Evolutionary conservation across 805 yeast genomes (phyloP).

Genomic region (Wickerhamiella sergipiensis): DNA sequence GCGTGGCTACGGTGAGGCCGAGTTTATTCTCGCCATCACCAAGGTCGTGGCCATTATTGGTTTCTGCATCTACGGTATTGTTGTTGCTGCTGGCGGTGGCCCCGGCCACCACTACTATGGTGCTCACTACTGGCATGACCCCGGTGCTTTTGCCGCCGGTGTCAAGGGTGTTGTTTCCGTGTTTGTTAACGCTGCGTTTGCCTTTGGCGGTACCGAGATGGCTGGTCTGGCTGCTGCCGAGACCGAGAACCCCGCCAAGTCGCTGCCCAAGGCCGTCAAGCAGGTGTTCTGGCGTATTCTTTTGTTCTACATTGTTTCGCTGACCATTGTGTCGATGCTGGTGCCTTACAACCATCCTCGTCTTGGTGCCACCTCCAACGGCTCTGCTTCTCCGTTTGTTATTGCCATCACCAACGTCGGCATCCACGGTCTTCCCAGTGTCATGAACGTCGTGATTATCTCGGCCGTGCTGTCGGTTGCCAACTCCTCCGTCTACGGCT

Average conservation of each 20-base stretch:
- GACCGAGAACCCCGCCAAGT: conserved; percentile 48
- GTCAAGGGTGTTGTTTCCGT: conserved; percentile 62
- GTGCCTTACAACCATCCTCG: conserved; percentile 51
- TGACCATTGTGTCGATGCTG: conserved; percentile 46
- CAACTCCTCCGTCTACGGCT: conserved; percentile 55
- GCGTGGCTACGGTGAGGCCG: conserved; percentile 58
- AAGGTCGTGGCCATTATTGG: conserved; percentile 51
- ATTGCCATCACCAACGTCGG: conserved; percentile 58
- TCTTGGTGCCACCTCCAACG: conserved; percentile 41
- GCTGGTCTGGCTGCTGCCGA: conserved; percentile 70
- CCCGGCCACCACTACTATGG: conserved; percentile 42
- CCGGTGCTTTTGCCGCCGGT: conserved; percentile 54
- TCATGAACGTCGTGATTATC: conserved; percentile 57
- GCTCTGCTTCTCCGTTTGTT: conserved; percentile 61
- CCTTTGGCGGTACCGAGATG: conserved; percentile 64
- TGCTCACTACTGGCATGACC: conserved; percentile 40
- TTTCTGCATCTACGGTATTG: conserved; percentile 46
- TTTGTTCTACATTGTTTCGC: conserved; percentile 51
- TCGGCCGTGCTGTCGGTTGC: conserved; percentile 62
- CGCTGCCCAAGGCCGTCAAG: conserved; percentile 62
- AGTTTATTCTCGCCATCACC: conserved; percentile 42
- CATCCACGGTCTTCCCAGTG: conserved; percentile 52
- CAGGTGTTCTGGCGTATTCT: conserved; percentile 76
- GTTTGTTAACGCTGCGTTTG: conserved; percentile 63
- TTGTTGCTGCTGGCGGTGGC: conserved; percentile 40